Percentiles rank a stretch among this genome's conserved stretches.
Conservation (phyloP, 139 green algal genomes). For the Parachlorella kessleri region DNA sequence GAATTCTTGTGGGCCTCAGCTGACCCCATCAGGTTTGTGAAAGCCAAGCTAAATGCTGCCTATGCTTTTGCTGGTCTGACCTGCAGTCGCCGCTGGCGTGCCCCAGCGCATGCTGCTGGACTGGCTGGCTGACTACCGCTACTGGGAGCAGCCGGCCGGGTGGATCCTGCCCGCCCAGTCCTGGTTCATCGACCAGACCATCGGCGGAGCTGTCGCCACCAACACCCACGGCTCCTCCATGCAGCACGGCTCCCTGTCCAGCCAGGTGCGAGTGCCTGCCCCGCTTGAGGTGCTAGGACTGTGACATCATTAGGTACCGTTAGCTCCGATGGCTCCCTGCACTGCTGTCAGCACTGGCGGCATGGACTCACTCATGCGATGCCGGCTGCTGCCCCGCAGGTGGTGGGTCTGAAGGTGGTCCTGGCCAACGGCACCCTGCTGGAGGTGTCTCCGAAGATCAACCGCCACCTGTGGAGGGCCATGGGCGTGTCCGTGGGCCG, state of each 20-base stretch:
- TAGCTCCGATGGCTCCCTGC: too few relatives aligned
- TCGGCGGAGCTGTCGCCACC: constrained; percentile 86
- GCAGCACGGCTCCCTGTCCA: constrained; percentile 58
- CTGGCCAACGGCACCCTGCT: constrained; percentile 76
- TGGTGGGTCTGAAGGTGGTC: constrained; percentile 61
- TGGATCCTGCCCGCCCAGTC: constrained; percentile 76
- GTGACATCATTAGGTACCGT: too few relatives aligned
- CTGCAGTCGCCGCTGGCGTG: constrained; percentile 67
- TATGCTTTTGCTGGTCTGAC: too few relatives aligned
- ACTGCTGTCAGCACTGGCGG: too few relatives aligned
- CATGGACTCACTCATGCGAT: too few relatives aligned
- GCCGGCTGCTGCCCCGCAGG: too few relatives aligned
- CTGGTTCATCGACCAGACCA: constrained; percentile 87
- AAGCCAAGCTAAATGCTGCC: too few relatives aligned
- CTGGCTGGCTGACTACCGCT: constrained; percentile 80
- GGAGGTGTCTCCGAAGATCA: constrained; percentile 50
- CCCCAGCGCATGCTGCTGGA: constrained; percentile 71
- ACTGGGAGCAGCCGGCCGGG: constrained; percentile 55
- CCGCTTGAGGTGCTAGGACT: too few relatives aligned
- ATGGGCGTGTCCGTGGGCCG: constrained; percentile 57
- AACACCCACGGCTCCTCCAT: constrained; percentile 80
- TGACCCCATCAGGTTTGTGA: too few relatives aligned
- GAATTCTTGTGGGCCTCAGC: too few relatives aligned
- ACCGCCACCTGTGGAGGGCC: constrained; percentile 67
- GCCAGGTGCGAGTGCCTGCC: constrained; percentile 75